Evolutionary conservation across 345 rosid genomes (phyloP), one percentile per base, ranked within the genome.

Genomic region (Boechera retrofracta): DNA sequence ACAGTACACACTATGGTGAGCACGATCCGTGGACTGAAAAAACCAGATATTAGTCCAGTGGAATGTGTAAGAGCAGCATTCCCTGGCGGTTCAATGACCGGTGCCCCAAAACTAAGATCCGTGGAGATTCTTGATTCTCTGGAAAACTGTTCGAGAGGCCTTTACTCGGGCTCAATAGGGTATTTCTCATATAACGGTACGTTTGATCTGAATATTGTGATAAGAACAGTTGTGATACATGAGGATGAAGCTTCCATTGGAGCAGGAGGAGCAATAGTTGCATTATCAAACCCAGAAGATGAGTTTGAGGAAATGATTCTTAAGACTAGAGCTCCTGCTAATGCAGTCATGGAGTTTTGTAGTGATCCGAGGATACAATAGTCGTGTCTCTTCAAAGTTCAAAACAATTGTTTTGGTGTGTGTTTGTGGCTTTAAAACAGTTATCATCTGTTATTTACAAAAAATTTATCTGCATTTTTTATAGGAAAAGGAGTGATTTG

Each of bases 1-100:
- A 92, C 99, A 0, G 99, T 95, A 31, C 99, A 95, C 61, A 89
- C 99, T 1, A 95, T 95, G 99, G 98, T 95, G 74, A 95, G 98
- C 69, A 95, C 97, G 4, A 77, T 95, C 41, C 82, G 86, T 0
- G 98, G 98, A 41, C 72, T 77, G 38, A 95, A 95, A 82, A 77
- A 49, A 69, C 24, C 89, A 16, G 85, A 88, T 31, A 71, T 88
- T 9, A 89, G 84, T 41, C 89, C 96, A 26, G 84, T 89, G 2
- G 91, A 86, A 48, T 92, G 94, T 33, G 88, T 95, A 5, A 83
- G 80, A 82, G 96, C 97, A 60, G 98, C 98, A 51, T 95, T 91
- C 80, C 98, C 98, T 0, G 99, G 99, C 1, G 97, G 98, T 32
- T 95, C 99, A 38, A 95, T 95, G 99, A 95, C 97, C 0, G 99